Evolutionary conservation across 2,329 filamentous ascomycete genomes (phyloP).

Genomic region (Trichophyton verrucosum): DNA sequence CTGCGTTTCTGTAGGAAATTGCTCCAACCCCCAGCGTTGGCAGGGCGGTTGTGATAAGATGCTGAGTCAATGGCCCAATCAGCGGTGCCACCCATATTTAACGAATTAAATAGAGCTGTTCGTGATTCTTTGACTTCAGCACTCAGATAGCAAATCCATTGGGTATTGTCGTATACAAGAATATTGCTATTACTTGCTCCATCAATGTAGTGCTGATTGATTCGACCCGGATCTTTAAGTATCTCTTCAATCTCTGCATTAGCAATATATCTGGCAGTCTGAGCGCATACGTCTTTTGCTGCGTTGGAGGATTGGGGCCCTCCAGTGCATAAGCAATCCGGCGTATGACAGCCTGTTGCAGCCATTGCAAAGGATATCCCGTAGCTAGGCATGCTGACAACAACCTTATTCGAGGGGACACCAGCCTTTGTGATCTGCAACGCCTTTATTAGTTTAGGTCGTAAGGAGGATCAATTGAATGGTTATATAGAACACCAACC

Average conservation of each 20-base stretch:
- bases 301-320: constrained; percentile 16
- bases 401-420: constrained; percentile 22
- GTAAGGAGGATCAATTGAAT: neutral
- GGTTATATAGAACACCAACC: neutral
- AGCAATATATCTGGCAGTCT: constrained; percentile 24
- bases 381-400: constrained; percentile 27
- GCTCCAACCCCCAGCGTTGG: neutral
- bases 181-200: neutral
- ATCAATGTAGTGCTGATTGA: neutral
- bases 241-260: constrained; percentile 26
- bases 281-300: constrained; percentile 21
- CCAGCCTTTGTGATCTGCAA: constrained; percentile 25
- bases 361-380: constrained; percentile 27
- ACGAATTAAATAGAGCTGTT: constrained; percentile 6
- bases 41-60: neutral
- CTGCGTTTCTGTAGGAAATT: neutral
- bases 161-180: neutral
- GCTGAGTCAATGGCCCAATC: constrained; percentile 22
- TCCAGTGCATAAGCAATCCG: constrained; percentile 8
- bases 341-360: constrained; percentile 16
- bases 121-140: constrained; percentile 9
- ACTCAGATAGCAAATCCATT: constrained; percentile 12
- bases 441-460: constrained; percentile 17
- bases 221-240: constrained; percentile 8
- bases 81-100: constrained; percentile 17